Base-by-base conservation (phyloP, 768 basidiomycete genomes). In the Lactarius pseudohatsudake region DNA sequence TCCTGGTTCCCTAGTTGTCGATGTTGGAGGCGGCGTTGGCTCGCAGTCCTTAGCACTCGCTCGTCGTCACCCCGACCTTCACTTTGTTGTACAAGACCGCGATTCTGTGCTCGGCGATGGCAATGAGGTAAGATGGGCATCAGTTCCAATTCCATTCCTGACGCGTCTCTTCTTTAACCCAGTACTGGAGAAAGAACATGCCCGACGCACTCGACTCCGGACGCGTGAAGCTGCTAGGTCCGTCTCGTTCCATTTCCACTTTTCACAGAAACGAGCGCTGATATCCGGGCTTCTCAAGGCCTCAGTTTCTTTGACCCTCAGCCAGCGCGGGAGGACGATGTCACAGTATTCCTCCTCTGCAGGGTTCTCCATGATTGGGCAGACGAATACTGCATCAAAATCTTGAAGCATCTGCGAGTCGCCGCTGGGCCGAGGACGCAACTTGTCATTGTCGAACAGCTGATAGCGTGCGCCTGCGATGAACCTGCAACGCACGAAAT, bases 121-220 rank as follows among this genome's bases (percentile, higher is more conserved):
- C 11, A 36, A 20, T 6, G 56, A 57, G 56, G 56, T 57, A 2
- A 5, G 50, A 34, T 10, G 9, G 4, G 30, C 2, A 34, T 8
- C 55, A 6, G 11, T 30, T 34, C 28, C 8, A 10, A 7, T 57
- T 57, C 28, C 11, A 22, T 15, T 50, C n/a, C 22, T 50, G 11
- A 50, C 5, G 30, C 4, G 20, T 57, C 11, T 30, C 30, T 30
- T 30, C 4, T 34, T 13, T 7, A 4, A 34, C 34, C 4, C 5
- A 57, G 56, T 57, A 57, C 16, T 57, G 56, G 56, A 57, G 32
- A n/a, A 57, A 57, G 30, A 57, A 57, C 34, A 57, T 57, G 50
- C 50, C 50, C 22, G 50, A 50, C 2, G 50, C 50, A 15, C 50
- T 50, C 4, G 22, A 50, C 22, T 30, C 56, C 0, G 34, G 34